Conservation (phyloP, 2,329 filamentous ascomycete species). For the Nannizziopsis arthrosporioides region DNA sequence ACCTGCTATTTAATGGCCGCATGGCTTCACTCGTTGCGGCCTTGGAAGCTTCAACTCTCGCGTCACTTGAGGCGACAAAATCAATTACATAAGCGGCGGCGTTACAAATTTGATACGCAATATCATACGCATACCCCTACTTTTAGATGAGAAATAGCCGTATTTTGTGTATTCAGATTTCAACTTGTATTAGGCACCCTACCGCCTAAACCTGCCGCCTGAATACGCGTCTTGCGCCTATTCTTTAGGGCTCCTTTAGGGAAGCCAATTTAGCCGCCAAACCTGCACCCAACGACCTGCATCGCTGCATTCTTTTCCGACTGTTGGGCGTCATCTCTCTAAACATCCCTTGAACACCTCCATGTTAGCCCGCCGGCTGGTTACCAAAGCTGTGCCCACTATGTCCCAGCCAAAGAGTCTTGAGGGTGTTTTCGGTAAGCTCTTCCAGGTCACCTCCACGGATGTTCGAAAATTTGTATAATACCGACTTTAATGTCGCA, state of each 20-base stretch:
- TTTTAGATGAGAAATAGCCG: neutral
- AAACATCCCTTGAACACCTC: neutral
- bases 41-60: neutral
- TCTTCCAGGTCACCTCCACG: conserved; percentile 17
- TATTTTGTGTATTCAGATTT: neutral
- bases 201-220: neutral
- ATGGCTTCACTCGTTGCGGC: neutral
- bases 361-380: neutral
- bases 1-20: neutral
- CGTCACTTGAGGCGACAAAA: no score
- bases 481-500: no score
- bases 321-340: neutral
- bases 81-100: neutral
- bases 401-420: conserved; percentile 41
- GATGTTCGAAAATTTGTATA: neutral
- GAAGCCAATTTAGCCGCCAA: no score
- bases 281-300: no score
- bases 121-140: neutral
- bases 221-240: neutral
- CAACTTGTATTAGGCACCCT: neutral
- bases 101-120: neutral
- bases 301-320: neutral
- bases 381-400: conserved; percentile 5
- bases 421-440: conserved; percentile 52
- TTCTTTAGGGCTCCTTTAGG: no score